These are phyloP conservation scores for Talaromyces borbonicus DNA, from an alignment of 495 filamentous ascomycete species.

Conservation along the genomic window DNA sequence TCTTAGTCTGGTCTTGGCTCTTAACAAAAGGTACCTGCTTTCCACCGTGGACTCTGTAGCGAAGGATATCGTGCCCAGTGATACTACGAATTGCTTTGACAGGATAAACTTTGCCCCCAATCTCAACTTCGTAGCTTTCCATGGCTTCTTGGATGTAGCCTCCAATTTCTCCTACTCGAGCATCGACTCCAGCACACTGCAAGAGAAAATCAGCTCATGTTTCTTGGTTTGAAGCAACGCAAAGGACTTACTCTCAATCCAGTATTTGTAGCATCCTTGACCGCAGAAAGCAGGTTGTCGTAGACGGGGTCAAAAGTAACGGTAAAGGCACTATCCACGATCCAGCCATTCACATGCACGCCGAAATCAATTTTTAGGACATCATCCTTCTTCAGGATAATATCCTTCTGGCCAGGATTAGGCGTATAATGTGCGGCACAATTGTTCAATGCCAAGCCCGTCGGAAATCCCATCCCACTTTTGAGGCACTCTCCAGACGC, in stretches of 20 bases:
- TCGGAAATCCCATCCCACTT: slow-evolving; percentile 54
- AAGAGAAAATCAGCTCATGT: slow-evolving; percentile 5
- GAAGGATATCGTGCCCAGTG: slow-evolving; percentile 50
- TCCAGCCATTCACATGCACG: slow-evolving; percentile 54
- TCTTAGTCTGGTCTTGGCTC: slow-evolving; percentile 47
- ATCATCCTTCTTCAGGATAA: slow-evolving; percentile 44
- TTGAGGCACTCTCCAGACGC: slow-evolving; percentile 48
- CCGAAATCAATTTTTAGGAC: slow-evolving; percentile 64
- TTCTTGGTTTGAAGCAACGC: neutral
- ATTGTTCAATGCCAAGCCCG: slow-evolving; percentile 50
- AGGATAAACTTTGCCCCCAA: slow-evolving; percentile 44
- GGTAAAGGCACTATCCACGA: slow-evolving; percentile 57
- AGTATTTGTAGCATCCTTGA: slow-evolving; percentile 55
- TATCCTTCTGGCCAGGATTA: slow-evolving; percentile 50
- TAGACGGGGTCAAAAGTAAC: slow-evolving; percentile 52
- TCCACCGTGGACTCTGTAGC: slow-evolving; percentile 49
- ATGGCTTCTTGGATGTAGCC: slow-evolving; percentile 56
- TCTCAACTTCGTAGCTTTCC: slow-evolving; percentile 57
- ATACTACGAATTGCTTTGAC: slow-evolving; percentile 50
- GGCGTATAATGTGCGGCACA: slow-evolving; percentile 54
- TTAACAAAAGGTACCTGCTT: slow-evolving; percentile 56
- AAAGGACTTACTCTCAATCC: slow-evolving; percentile 38
- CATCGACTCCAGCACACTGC: slow-evolving; percentile 51
- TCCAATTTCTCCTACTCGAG: slow-evolving; percentile 50
- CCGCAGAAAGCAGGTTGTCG: slow-evolving; percentile 49